These are phyloP conservation scores for Talaromyces sp. DNA, from an alignment of 2,329 filamentous ascomycete genomes.

Conservation along the genomic window DNA sequence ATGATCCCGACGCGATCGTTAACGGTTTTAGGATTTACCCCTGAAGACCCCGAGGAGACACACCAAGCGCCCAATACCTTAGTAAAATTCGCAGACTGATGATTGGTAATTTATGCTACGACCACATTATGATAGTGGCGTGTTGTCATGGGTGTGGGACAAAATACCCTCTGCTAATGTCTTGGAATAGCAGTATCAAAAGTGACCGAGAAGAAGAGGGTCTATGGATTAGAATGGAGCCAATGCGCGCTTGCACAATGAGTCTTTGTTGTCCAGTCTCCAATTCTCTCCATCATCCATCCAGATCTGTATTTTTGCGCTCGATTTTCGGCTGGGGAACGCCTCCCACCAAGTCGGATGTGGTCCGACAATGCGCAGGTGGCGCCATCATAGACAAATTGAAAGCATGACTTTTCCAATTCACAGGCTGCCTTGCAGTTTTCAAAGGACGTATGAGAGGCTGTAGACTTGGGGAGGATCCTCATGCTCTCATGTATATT, in stretches of 20 bases:
- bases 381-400: slow-evolving; percentile 4
- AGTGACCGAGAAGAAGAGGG: not conserved
- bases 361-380: slow-evolving; percentile 1
- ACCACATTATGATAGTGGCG: not conserved
- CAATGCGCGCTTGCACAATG: slow-evolving; percentile 3
- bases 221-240: slow-evolving; percentile 10
- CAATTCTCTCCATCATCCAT: slow-evolving; percentile 5
- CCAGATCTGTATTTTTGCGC: not conserved
- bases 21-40: too few species aligned
- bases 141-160: not conserved
- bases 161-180: not conserved
- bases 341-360: slow-evolving; percentile 6
- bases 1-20: too few species aligned
- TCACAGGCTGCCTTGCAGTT: slow-evolving; percentile 2
- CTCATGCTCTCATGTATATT: slow-evolving; percentile 6
- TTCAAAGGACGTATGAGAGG: slow-evolving; percentile 1
- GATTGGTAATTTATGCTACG: not conserved
- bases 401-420: slow-evolving; percentile 4
- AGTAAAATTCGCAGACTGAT: not conserved
- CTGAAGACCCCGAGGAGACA: too few species aligned
- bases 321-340: not conserved
- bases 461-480: not conserved
- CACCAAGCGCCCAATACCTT: not conserved
- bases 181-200: not conserved
- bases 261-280: not conserved